Conservation (phyloP, 306 rosid genomes). For the Arachis stenosperma region DNA sequence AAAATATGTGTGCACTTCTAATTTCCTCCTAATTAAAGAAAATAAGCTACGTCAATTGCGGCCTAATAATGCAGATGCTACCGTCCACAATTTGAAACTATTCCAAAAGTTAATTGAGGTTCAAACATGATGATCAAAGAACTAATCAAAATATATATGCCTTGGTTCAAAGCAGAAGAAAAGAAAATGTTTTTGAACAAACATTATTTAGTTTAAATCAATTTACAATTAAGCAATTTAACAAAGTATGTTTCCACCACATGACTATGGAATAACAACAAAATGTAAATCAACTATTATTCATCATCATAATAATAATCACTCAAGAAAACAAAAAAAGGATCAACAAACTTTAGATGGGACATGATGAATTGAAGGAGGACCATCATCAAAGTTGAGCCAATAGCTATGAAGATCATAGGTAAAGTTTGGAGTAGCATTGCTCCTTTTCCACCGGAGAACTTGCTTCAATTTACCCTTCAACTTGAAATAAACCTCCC, state of each 20-base stretch:
- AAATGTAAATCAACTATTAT: conserved; percentile 20
- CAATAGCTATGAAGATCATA: conserved; percentile 84
- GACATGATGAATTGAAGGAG: conserved; percentile 36
- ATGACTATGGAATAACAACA: conserved; percentile 31
- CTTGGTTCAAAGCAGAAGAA: neutral
- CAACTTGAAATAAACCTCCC: conserved; percentile 53
- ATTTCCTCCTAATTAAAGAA: neutral
- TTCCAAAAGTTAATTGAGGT: conserved; percentile 16
- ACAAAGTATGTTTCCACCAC: conserved; percentile 17
- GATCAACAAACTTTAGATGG: conserved; percentile 38
- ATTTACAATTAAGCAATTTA: conserved; percentile 43
- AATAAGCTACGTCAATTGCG: neutral
- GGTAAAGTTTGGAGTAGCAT: conserved; percentile 42
- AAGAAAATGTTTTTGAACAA: neutral
- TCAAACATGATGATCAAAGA: neutral
- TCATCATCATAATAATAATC: neutral
- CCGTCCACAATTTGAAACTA: neutral
- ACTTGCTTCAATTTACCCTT: conserved; percentile 65
- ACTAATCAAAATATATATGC: conserved; percentile 1
- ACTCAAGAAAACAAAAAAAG: neutral
- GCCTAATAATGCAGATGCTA: neutral
- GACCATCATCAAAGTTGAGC: conserved; percentile 83
- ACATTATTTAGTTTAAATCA: conserved; percentile 14
- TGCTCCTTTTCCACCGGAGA: conserved; percentile 48
- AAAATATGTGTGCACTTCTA: neutral